These are phyloP conservation scores for Penicillium occitanis DNA, from an alignment of 2,329 filamentous ascomycete genomes.

Conservation along the genomic window DNA sequence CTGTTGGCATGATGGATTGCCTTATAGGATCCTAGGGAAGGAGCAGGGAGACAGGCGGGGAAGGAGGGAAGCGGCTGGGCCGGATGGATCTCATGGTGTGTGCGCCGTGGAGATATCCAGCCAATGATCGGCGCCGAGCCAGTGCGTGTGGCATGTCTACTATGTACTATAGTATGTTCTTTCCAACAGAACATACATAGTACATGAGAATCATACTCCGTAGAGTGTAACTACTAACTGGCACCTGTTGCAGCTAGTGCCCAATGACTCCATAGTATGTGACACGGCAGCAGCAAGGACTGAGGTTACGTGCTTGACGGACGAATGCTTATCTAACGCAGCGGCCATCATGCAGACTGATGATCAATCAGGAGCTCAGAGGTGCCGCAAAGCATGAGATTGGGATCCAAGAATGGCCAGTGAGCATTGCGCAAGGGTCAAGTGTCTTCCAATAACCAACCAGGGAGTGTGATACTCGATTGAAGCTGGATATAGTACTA, in stretches of 20 bases:
- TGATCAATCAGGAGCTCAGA: neutral
- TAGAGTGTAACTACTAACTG: neutral
- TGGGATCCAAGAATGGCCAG: neutral
- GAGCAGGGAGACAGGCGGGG: slow-evolving; percentile 3
- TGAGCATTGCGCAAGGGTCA: neutral
- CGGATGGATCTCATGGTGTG: slow-evolving; percentile 1
- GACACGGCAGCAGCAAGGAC: slow-evolving; percentile 6
- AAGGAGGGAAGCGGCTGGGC: neutral
- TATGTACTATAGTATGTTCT: no score
- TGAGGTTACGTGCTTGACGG: neutral
- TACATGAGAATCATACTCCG: no score
- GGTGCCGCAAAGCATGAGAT: neutral
- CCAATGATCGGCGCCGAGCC: slow-evolving; percentile 4
- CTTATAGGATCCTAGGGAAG: slow-evolving; percentile 12
- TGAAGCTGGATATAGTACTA: neutral
- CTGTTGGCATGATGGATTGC: slow-evolving; percentile 14
- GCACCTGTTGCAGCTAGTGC: neutral
- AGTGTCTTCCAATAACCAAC: neutral
- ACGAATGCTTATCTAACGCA: neutral
- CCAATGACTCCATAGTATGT: neutral
- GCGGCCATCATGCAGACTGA: neutral
- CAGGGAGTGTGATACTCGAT: neutral
- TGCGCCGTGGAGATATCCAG: slow-evolving; percentile 6
- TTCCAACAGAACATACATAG: no score
- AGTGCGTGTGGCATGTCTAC: neutral